Base-by-base conservation (phyloP, 179 eudicot genomes). In the Pouteria campechiana region DNA sequence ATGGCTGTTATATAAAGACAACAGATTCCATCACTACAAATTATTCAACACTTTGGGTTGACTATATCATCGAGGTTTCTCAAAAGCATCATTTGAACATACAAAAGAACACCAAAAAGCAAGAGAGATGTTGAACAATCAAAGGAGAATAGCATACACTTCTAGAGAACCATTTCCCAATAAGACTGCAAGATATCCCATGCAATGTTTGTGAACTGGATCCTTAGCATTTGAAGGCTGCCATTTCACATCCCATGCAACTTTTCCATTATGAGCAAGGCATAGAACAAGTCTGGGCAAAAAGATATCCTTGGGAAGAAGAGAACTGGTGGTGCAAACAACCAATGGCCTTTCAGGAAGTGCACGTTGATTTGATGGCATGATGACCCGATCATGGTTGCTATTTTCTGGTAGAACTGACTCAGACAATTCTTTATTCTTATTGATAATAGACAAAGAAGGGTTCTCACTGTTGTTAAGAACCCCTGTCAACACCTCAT, bases 181-280 rank as follows among this genome's bases (percentile, higher is more conserved):
- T 63, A 77, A 70, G 51, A 81, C 98, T 50, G 98, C 98, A 68
- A 90, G 94, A 78, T 90, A 79, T 36, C 98, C 98, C 80, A 90
- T 63, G 52, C 76, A 63, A 44, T 69, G 55, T 57, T 58, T 73
- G 55, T 62, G 62, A 21, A 41, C 51, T 36, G 70, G 36, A 28
- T 61, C 65, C 52, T 9, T 34, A 19, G 49, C 59, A 66, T 31
- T 52, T 28, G 19, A 53, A 11, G 98, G 98, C 42, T 66, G 59
- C 96, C 94, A 90, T 60, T 90, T 90, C 46, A 79, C 80, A 75
- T 86, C 98, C 96, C 96, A 86, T 33, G 92, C 94, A 54, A 90
- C 94, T 65, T 86, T 82, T 43, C 94, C 98, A 75, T 86, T 71
- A 64, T 90, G 98, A 55, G 82, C 96, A 46, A 90, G 52, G 59